Base-by-base conservation (phyloP, 1,284 basidiomycete species). In the Schizophyllum amplum region DNA sequence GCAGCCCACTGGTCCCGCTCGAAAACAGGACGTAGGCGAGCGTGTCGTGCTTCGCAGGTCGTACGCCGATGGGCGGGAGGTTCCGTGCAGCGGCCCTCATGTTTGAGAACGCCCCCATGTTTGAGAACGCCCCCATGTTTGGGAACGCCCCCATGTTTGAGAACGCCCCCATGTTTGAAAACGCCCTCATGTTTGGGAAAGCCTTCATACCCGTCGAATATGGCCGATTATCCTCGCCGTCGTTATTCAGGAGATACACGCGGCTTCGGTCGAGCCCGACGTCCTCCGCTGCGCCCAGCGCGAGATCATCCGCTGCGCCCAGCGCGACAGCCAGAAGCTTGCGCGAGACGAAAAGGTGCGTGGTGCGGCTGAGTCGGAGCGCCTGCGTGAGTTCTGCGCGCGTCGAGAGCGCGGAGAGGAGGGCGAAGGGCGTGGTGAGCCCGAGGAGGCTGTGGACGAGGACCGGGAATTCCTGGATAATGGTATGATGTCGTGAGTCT, bases 11-110 rank as follows among this genome's bases (percentile, higher is more conserved):
- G 0, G 88, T 90, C 26, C 87, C 88, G 62, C 87, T 90, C 0
- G 87, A 90, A 64, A 89, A 89, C 0, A 86, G 69, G 1, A 91
- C 70, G 67, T 90, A 88, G 0, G 86, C 87, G 1, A 89, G 69
- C 0, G 86, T 87, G 61, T 84, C 70, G 33, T 72, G 75, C 27
- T 65, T 72, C 0, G 80, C 85, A 0, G 75, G 73, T 46, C 73
- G 75, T 15, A 81, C 68, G 1, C 71, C 69, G 1, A 80, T 63
- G 1, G 71, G 66, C 5, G 79, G 73, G 2, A 78, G 61, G n/a
- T n/a, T n/a, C n/a, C n/a, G n/a, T n/a, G n/a, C n/a, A n/a, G n/a
- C n/a, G n/a, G n/a, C n/a, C n/a, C n/a, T n/a, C n/a, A n/a, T n/a
- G n/a, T n/a, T n/a, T n/a, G n/a, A n/a, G n/a, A n/a, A n/a, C n/a